Conservation (phyloP, 331 rosid species). For the Malus hybrid region DNA sequence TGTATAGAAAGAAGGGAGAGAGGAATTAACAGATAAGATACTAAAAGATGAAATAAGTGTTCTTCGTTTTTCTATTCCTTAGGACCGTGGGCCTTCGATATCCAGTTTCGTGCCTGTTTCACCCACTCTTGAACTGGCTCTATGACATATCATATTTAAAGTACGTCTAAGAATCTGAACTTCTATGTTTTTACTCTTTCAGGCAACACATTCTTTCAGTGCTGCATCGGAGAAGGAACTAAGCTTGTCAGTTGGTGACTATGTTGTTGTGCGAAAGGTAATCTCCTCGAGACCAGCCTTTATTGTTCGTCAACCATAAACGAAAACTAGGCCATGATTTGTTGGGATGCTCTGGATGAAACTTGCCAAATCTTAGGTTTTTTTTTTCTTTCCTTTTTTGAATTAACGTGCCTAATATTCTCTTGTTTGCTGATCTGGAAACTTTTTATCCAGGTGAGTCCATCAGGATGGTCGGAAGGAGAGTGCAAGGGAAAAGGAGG, state of each 20-base stretch:
- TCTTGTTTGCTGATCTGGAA: background rate
- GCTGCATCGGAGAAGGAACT: conserved; percentile 80
- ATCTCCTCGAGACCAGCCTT: background rate
- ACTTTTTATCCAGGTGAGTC: conserved; percentile 41
- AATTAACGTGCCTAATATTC: background rate
- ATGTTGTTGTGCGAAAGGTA: conserved; percentile 87
- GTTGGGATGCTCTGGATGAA: background rate
- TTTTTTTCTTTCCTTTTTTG: background rate
- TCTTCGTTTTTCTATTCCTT: background rate
- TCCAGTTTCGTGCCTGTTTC: background rate
- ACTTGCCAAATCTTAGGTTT: background rate
- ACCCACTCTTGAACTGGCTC: conserved; percentile 8
- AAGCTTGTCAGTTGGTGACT: conserved; percentile 83
- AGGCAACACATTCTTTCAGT: conserved; percentile 71
- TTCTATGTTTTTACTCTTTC: conserved; percentile 22
- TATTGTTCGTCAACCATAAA: background rate
- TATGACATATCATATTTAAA: background rate
- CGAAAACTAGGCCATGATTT: too few species aligned
- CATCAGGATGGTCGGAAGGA: conserved; percentile 61
- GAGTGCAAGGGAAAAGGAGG: conserved; percentile 61
- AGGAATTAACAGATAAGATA: background rate
- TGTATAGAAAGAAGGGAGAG: background rate
- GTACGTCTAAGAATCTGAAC: background rate
- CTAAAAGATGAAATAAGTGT: background rate
- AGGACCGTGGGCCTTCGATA: background rate